A percentile compares a stretch with the other conserved stretches of the same genome.
phyloP scores from a whole-genome alignment of 1,284 basidiomycete genomes.

The Albatrellus sp. region DNA sequence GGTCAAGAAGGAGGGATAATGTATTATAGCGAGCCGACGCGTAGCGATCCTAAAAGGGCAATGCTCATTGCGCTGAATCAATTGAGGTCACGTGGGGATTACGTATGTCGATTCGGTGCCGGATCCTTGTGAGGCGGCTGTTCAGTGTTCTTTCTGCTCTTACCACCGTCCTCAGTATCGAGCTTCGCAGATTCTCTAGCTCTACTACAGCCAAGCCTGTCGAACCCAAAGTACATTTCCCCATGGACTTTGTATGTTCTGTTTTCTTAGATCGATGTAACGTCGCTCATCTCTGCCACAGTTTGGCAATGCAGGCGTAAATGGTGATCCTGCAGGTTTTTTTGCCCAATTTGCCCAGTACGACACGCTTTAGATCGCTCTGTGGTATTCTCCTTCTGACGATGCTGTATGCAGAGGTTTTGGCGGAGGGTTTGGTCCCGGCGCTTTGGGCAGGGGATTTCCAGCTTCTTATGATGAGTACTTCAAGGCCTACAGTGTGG shows the following conservation, averaged over 20 bases:
- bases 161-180: neutral
- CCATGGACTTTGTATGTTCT: neutral
- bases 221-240: neutral
- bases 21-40: neutral
- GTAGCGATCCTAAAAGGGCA: neutral
- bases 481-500: conserved; percentile 77
- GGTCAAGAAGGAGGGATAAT: conserved; percentile 1
- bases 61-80: neutral
- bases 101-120: conserved; percentile 1
- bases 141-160: neutral
- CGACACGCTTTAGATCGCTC: conserved; percentile 10
- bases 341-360: conserved; percentile 55
- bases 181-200: neutral
- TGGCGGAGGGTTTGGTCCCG: conserved; percentile 33
- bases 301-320: conserved; percentile 42
- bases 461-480: conserved; percentile 70
- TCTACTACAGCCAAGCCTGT: neutral
- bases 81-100: conserved; percentile 6
- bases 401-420: conserved; percentile 32
- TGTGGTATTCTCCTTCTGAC: neutral
- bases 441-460: conserved; percentile 28
- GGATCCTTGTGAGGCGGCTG: neutral
- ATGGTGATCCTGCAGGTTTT: conserved; percentile 32
- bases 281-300: conserved; percentile 10
- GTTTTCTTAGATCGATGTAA: neutral